These are phyloP conservation scores for Yamadazyma laniorum DNA, from an alignment of 805 yeast genomes.

Conservation along the genomic window DNA sequence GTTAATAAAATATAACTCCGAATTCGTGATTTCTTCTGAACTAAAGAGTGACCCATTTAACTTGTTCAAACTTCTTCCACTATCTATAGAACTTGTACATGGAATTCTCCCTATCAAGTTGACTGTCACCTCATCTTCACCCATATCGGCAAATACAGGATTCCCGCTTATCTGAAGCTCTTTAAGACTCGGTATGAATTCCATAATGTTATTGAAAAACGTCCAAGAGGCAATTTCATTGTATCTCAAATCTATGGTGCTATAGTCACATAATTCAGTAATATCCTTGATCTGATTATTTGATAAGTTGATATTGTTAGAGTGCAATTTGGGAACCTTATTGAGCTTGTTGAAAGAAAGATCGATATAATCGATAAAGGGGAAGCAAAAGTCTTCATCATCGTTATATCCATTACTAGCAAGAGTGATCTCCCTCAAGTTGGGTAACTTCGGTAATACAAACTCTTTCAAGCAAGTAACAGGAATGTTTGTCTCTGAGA, in stretches of 20 bases:
- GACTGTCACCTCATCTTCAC: slow-evolving; percentile 31
- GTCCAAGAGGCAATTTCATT: slow-evolving; percentile 50
- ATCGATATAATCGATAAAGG: slow-evolving; percentile 18
- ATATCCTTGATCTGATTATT: slow-evolving; percentile 10
- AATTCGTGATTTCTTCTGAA: slow-evolving; percentile 51
- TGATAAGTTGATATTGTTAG: slow-evolving; percentile 8
- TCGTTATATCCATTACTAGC: slow-evolving; percentile 34
- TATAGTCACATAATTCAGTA: neutral
- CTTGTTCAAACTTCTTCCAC: slow-evolving; percentile 14
- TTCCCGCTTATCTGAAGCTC: slow-evolving; percentile 52
- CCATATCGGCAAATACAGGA: slow-evolving; percentile 41
- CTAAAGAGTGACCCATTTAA: slow-evolving; percentile 60
- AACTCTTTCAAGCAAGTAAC: slow-evolving; percentile 14
- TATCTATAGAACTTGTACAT: slow-evolving; percentile 13
- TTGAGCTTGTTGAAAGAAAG: slow-evolving; percentile 44
- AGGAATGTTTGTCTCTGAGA: slow-evolving; percentile 25
- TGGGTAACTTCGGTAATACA: slow-evolving; percentile 35
- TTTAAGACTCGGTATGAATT: slow-evolving; percentile 38
- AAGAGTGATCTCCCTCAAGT: slow-evolving; percentile 29
- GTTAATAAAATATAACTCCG: slow-evolving; percentile 66
- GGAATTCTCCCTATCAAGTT: slow-evolving; percentile 46
- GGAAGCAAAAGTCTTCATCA: slow-evolving; percentile 10
- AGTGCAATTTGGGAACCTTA: slow-evolving; percentile 27
- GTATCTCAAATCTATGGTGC: slow-evolving; percentile 47
- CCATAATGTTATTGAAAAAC: slow-evolving; percentile 41